A percentile compares a stretch with the other conserved stretches of the same genome.
Conservation (phyloP, 169 alveolate species). For the Blepharisma undulans region DNA sequence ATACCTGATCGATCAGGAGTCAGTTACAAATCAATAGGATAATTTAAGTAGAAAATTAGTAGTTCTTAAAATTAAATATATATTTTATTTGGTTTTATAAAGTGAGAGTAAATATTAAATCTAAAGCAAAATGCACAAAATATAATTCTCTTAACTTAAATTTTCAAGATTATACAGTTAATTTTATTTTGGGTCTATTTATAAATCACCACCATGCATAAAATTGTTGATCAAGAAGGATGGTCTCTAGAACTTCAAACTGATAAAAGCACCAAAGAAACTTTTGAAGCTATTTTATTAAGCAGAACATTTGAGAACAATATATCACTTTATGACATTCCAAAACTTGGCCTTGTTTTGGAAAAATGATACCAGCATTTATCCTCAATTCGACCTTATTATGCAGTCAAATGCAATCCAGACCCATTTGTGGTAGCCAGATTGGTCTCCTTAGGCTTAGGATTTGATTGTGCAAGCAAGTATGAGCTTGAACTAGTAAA, state of each 20-base stretch:
- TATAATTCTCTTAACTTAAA: too few species aligned
- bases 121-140: too few species aligned
- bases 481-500: conserved; percentile 38
- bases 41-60: too few species aligned
- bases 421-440: conserved; percentile 42
- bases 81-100: too few species aligned
- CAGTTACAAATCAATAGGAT: not conserved
- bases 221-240: not conserved
- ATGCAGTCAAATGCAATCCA: conserved; percentile 59
- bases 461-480: conserved; percentile 55
- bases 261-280: not conserved
- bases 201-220: not conserved
- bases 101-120: too few species aligned
- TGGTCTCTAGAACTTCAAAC: not conserved
- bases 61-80: too few species aligned
- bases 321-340: not conserved
- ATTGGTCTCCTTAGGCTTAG: conserved; percentile 8
- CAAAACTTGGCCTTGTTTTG: not conserved
- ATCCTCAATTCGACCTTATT: conserved; percentile 43
- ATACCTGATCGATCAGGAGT: not conserved
- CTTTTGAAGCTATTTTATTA: not conserved
- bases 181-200: too few species aligned
- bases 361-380: conserved; percentile 42
- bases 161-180: not conserved
- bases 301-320: not conserved